Base-by-base conservation (phyloP, 192 early-diverging fungal genomes). In the Umbelopsis sp. region DNA sequence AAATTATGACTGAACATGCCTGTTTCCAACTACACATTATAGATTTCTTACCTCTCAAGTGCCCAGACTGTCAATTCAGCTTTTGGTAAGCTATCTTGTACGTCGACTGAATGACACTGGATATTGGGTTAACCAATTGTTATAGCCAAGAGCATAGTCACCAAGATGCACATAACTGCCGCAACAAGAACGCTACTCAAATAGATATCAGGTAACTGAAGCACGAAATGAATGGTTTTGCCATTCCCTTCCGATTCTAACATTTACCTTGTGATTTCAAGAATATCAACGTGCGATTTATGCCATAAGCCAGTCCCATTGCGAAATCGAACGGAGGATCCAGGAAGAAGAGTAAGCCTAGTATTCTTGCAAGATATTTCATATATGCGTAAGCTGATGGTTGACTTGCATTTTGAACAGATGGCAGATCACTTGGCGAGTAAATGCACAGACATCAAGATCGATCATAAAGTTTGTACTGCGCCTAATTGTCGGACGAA, bases 31-130 rank as follows among this genome's bases (percentile, higher is more conserved):
- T 16, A 41, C 3, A 49, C 16, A 1, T 4, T n/a, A 17, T n/a
- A 62, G 56, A 62, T n/a, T 62, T 62, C 14, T n/a, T 62, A 34
- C 56, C 56, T 3, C 17, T 34, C 56, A 62, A 36, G 26, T 62
- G 56, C 34, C 11, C 26, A 17, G 56, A 62, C 26, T 62, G 56
- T 32, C 24, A 32, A 31, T 34, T 32, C 25, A 62, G 56, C 31
- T 62, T 36, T 62, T 62, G 56, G 56, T 62, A 62, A 25, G 52
- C 4, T 12, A 8, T 3, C 22, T 25, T 8, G 24, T 25, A 14
- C 8, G 11, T 9, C 22, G 26, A 11, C 6, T 4, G 25, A 14
- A 26, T 29, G 12, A 25, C n/a, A n/a, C n/a, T n/a, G 11, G 22
- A 51, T 2, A 51, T 21, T 51, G 52, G 21, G 25, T 22, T 12